phyloP scores from a whole-genome alignment of 2,329 filamentous ascomycete species.

The Exophiala spinifera region DNA sequence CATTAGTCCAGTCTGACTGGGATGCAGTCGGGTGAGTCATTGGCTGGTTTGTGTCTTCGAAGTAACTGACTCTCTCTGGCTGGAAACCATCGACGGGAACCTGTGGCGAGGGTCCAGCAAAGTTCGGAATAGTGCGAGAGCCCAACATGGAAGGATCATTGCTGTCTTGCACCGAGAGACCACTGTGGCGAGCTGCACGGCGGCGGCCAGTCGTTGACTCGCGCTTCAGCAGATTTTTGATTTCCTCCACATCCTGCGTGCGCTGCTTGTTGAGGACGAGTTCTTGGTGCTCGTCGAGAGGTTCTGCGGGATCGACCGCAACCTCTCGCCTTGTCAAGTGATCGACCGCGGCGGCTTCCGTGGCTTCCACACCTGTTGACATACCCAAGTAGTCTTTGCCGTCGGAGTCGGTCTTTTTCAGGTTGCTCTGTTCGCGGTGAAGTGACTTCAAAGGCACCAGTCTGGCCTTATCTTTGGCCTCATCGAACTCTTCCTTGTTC shows the following conservation, averaged over 20 bases:
- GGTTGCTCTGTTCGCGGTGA: conserved; percentile 3
- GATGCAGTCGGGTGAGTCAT: conserved; percentile 5
- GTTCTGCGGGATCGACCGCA: conserved; percentile 21
- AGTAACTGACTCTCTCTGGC: conserved; percentile 22
- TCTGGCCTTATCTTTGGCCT: conserved; percentile 62
- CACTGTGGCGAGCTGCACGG: conserved; percentile 27
- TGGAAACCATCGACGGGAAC: conserved; percentile 11
- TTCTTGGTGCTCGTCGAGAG: conserved; percentile 19
- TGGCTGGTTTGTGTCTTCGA: conserved; percentile 21
- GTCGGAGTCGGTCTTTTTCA: conserved; percentile 2
- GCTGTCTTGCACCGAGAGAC: conserved; percentile 11
- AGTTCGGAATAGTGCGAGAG: conserved; percentile 22
- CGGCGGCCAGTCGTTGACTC: conserved; percentile 42
- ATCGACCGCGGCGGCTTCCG: conserved; percentile 20
- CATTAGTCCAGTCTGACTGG: conserved; percentile 10
- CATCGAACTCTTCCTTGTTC: conserved; percentile 59
- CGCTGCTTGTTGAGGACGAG: conserved; percentile 21
- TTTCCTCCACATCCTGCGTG: conserved; percentile 28
- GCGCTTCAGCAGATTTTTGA: conserved; percentile 33
- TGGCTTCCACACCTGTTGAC: conserved; percentile 17
- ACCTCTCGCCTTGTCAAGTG: conserved; percentile 19
- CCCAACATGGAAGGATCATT: conserved; percentile 1
- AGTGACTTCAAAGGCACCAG: conserved; percentile 52
- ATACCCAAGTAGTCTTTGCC: not conserved
- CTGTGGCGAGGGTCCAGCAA: conserved; percentile 21